These are phyloP conservation scores for Cynara cardunculus DNA, from an alignment of 129 eudicot species.

Conservation along the genomic window DNA sequence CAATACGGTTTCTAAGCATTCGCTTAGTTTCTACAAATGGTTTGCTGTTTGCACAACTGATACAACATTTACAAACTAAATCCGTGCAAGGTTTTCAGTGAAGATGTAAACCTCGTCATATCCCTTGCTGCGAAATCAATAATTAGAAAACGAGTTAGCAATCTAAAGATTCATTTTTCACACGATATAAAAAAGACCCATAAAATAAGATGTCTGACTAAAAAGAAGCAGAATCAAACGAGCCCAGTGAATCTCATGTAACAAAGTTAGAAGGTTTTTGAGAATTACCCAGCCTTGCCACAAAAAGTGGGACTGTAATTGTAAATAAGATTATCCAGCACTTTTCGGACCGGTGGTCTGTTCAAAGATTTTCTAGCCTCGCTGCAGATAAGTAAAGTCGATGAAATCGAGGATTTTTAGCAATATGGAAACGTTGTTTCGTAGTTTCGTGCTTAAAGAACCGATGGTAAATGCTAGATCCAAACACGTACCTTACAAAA, in stretches of 20 bases:
- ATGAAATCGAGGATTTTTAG: not conserved
- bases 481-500: constrained; percentile 50
- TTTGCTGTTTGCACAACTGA: not conserved
- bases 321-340: constrained; percentile 76
- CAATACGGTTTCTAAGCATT: not conserved
- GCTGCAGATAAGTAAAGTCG: constrained; percentile 29
- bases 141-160: not conserved
- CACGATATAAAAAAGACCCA: not conserved
- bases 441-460: not conserved
- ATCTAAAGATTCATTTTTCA: not conserved
- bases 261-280: not conserved
- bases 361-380: constrained; percentile 82
- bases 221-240: not conserved
- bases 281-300: constrained; percentile 72
- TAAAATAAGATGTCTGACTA: not conserved
- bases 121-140: constrained; percentile 57
- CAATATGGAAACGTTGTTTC: not conserved
- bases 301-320: constrained; percentile 84
- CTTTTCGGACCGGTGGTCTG: constrained; percentile 52
- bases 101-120: constrained; percentile 80
- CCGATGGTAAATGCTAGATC: not conserved
- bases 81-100: constrained; percentile 14
- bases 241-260: not conserved
- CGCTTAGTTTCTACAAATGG: constrained; percentile 5
- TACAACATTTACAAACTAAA: constrained; percentile 18